Percentiles rank a stretch among this genome's conserved stretches.
These are phyloP conservation scores for Tolypocladium sp. DNA, from an alignment of 2,329 filamentous ascomycete species.

Conservation along the genomic window DNA sequence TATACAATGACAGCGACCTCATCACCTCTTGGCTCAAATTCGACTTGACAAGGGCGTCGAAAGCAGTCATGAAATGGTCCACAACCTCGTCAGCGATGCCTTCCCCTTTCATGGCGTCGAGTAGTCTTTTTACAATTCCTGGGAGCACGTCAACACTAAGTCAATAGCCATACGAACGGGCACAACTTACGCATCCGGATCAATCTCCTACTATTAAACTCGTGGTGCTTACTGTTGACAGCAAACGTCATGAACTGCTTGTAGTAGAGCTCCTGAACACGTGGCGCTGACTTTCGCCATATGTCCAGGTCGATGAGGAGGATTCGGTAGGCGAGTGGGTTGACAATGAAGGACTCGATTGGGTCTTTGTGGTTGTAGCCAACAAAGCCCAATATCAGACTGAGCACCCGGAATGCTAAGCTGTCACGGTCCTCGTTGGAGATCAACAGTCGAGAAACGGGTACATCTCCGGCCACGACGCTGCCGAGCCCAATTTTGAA, in stretches of 20 bases:
- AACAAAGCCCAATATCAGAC: conserved; percentile 73
- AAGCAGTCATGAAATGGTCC: conserved; percentile 66
- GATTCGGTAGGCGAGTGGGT: conserved; percentile 87
- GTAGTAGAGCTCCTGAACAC: conserved; percentile 84
- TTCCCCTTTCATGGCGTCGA: conserved; percentile 86
- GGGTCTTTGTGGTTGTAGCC: conserved; percentile 77
- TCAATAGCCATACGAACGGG: neutral
- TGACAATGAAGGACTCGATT: conserved; percentile 86
- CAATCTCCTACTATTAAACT: conserved; percentile 83
- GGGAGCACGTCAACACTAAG: conserved; percentile 8
- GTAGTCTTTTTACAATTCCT: conserved; percentile 83
- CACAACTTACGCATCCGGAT: conserved; percentile 72
- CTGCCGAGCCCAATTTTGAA: conserved; percentile 62
- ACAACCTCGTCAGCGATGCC: conserved; percentile 63
- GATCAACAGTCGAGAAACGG: conserved; percentile 31
- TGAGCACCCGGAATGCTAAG: conserved; percentile 56
- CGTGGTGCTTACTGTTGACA: conserved; percentile 80
- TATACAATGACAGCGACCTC: conserved; percentile 78
- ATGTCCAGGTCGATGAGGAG: conserved; percentile 88
- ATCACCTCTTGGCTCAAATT: conserved; percentile 79
- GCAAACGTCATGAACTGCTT: conserved; percentile 84
- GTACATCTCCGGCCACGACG: conserved; percentile 17
- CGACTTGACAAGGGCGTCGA: conserved; percentile 70
- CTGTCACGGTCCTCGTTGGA: conserved; percentile 44
- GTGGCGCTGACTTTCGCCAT: conserved; percentile 71